Percentiles rank a stretch among this genome's conserved stretches.
Evolutionary conservation across 2,329 filamentous ascomycete genomes (phyloP).

Genomic region (Fusarium sp.): DNA sequence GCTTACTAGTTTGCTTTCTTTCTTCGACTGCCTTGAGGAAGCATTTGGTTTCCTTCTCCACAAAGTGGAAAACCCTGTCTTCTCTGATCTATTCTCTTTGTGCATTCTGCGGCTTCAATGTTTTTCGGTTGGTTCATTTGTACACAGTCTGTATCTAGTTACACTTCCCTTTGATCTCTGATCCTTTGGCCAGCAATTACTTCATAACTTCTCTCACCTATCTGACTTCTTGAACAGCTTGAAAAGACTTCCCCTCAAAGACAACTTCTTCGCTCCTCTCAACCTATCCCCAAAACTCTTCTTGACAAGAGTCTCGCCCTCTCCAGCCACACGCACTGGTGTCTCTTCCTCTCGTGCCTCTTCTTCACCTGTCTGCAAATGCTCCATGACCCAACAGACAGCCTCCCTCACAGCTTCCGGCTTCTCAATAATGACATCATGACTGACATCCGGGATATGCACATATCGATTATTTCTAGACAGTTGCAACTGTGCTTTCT

Average conservation of each 20-base stretch:
- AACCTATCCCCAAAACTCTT: not conserved
- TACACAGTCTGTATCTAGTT: not conserved
- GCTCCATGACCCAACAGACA: slow-evolving; percentile 29
- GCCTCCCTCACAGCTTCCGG: slow-evolving; percentile 27
- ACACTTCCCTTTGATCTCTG: too few species aligned
- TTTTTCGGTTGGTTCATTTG: not conserved
- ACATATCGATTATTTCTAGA: slow-evolving; percentile 28
- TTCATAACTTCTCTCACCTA: not conserved
- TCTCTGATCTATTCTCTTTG: too few species aligned
- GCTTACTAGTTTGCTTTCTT: rapidly evolving
- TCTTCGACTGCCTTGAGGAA: not conserved
- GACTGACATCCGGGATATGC: slow-evolving; percentile 33
- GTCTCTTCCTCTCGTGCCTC: rapidly evolving
- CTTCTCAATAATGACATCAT: slow-evolving; percentile 19
- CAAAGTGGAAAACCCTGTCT: too few species aligned
- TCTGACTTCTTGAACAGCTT: not conserved
- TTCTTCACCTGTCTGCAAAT: not conserved
- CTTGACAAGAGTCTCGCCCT: rapidly evolving
- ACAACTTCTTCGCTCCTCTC: not conserved
- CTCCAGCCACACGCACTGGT: rapidly evolving
- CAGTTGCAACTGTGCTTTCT: slow-evolving; percentile 27
- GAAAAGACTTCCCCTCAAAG: not conserved
- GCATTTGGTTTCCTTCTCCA: not conserved
- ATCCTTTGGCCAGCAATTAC: not conserved
- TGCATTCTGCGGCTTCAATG: too few species aligned